phyloP scores from a whole-genome alignment of 371 early-diverging fungal genomes.

The Encephalitozoon romaleae region DNA sequence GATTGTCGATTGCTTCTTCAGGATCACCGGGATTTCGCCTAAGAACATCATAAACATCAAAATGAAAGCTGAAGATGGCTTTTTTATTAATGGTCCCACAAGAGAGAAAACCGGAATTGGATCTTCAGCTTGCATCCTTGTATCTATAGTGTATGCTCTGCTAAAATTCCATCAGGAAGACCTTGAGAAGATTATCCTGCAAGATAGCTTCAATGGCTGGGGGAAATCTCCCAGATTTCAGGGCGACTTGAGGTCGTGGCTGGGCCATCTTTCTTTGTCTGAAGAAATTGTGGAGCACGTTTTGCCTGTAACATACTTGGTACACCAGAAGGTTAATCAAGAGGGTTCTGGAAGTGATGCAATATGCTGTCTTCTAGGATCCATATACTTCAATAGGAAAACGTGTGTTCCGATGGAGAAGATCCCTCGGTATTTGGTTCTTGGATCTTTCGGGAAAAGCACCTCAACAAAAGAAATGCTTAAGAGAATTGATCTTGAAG shows the following conservation, averaged over 20 bases:
- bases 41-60: not conserved
- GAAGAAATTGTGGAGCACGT: not conserved
- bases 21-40: not conserved
- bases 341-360: conserved; percentile 20
- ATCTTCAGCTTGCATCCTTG: conserved; percentile 12
- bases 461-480: conserved; percentile 23
- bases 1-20: not conserved
- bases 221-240: not conserved
- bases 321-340: conserved; percentile 2
- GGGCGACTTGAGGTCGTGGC: not conserved
- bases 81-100: not conserved
- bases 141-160: conserved; percentile 9
- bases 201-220: not conserved
- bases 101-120: conserved; percentile 31
- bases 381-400: not conserved
- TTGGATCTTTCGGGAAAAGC: conserved; percentile 15
- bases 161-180: not conserved
- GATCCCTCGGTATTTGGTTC: not conserved
- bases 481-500: not conserved
- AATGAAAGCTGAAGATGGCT: conserved; percentile 16
- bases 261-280: not conserved
- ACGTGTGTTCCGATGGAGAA: not conserved
- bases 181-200: not conserved
- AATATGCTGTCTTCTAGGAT: not conserved
- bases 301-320: not conserved